Conservation (phyloP, 2,329 filamentous ascomycete species). For the Fusarium illudens region DNA sequence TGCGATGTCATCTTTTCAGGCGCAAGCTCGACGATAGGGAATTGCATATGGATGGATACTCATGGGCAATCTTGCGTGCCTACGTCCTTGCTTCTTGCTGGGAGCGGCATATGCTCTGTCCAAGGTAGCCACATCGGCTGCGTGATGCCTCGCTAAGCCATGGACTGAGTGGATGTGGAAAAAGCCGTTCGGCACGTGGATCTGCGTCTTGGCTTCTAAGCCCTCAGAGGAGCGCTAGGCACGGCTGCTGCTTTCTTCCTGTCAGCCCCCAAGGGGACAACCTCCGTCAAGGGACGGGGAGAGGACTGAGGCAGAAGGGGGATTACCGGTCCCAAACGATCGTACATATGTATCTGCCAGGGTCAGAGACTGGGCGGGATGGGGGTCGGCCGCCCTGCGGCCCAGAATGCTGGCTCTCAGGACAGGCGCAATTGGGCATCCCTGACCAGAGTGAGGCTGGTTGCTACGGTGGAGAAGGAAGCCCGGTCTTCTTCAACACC, state of each 20-base stretch:
- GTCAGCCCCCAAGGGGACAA: slow-evolving; percentile 10
- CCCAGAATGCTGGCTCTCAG: slow-evolving; percentile 3
- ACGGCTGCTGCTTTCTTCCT: slow-evolving; percentile 9
- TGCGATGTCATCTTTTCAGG: background rate
- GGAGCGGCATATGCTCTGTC: background rate
- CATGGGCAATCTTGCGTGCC: background rate
- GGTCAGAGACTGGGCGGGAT: background rate
- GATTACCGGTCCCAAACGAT: slow-evolving; percentile 1
- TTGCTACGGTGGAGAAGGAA: slow-evolving; percentile 26
- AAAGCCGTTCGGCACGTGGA: slow-evolving; percentile 40
- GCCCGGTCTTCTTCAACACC: slow-evolving; percentile 20
- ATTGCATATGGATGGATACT: background rate
- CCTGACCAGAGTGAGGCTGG: slow-evolving; percentile 25
- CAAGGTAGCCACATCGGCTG: slow-evolving; percentile 2
- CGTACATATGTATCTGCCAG: background rate
- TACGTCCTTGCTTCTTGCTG: too few relatives aligned
- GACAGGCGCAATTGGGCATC: background rate
- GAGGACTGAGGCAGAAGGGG: background rate
- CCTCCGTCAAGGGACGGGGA: slow-evolving; percentile 29
- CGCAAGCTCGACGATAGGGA: background rate
- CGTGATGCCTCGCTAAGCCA: slow-evolving; percentile 15
- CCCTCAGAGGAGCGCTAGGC: slow-evolving; percentile 19
- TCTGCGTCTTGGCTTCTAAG: slow-evolving; percentile 29
- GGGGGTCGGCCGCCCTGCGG: slow-evolving; percentile 16
- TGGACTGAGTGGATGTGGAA: slow-evolving; percentile 11